Evolutionary conservation across 2,329 filamentous ascomycete genomes (phyloP), one percentile per base, ranked within the genome.

Genomic region (Drechslerella stenobrocha): DNA sequence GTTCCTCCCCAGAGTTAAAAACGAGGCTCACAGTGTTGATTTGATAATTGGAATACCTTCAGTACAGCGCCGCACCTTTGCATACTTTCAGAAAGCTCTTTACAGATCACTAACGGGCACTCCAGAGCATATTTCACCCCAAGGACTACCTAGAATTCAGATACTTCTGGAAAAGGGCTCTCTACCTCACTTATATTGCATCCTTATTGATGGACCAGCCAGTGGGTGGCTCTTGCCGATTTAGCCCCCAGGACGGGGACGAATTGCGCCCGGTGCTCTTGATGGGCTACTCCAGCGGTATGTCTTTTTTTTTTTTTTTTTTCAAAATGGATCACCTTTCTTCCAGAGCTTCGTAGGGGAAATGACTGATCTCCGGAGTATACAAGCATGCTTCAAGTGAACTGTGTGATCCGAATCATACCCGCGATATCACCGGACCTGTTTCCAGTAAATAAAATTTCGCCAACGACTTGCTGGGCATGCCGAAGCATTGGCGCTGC

Each of bases 141-240:
- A 48, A 53, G 40, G 60, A 66, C 46, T 58, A 58, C 30, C 20
- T 58, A 7, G 52, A 66, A 4, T 58, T 52, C 24, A 46, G 52
- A 9, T 66, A 66, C 40, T 34, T 53, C n/a, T 22, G 47, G 20
- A 66, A 66, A 22, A 23, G 53, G n/a, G 22, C 47, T 8, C 11
- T 58, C 6, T 66, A 66, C 34, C 24, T 66, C 13, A 47, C 60
- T 9, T 66, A 66, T 18, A 30, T 66, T 23, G 18, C 37, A 32
- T 8, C 37, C 2, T n/a, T 32, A 3, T 37, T 66, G 11, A 32
- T 50, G 1, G 13, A 48, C 18, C 22, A 45, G 6, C 3, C n/a
- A 34, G 9, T 11, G 8, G 13, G 15, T 22, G 15, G 18, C 9
- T 42, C 47, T 3, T 66, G 34, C 50, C 15, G 20, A 18, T 35